These are phyloP conservation scores for Cyamopsis tetragonoloba DNA, from an alignment of 306 rosid species.

Conservation along the genomic window DNA sequence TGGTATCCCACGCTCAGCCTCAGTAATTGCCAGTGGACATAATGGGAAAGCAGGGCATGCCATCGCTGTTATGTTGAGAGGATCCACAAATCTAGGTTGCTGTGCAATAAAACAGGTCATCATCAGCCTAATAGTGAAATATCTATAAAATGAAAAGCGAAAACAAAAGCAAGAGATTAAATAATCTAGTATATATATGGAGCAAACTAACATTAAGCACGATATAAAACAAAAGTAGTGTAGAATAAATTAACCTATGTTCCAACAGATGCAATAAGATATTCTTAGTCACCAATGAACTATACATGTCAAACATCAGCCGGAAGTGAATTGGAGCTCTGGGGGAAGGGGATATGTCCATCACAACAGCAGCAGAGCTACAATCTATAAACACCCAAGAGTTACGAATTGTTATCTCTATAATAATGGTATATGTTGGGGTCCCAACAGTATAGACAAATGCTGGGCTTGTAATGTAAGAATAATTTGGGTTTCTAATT, in stretches of 20 bases:
- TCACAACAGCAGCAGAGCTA: neutral
- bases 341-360: neutral
- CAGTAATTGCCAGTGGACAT: slow-evolving; percentile 93
- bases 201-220: neutral
- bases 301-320: neutral
- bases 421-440: neutral
- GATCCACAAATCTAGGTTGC: slow-evolving; percentile 88
- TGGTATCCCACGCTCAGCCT: slow-evolving; percentile 96
- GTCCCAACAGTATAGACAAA: neutral
- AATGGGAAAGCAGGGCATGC: slow-evolving; percentile 99
- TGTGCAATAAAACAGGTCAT: slow-evolving; percentile 37
- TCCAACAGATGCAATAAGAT: neutral
- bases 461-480: neutral
- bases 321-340: neutral
- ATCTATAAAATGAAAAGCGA: neutral
- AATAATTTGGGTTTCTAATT: neutral
- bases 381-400: neutral
- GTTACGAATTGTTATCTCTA: neutral
- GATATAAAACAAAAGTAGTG: neutral
- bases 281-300: slow-evolving; percentile 5
- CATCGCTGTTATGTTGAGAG: slow-evolving; percentile 93
- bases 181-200: neutral
- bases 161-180: neutral
- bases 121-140: slow-evolving; percentile 4
- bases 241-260: neutral